phyloP scores from a whole-genome alignment of 345 rosid species.

The Abelmoschus esculentus region DNA sequence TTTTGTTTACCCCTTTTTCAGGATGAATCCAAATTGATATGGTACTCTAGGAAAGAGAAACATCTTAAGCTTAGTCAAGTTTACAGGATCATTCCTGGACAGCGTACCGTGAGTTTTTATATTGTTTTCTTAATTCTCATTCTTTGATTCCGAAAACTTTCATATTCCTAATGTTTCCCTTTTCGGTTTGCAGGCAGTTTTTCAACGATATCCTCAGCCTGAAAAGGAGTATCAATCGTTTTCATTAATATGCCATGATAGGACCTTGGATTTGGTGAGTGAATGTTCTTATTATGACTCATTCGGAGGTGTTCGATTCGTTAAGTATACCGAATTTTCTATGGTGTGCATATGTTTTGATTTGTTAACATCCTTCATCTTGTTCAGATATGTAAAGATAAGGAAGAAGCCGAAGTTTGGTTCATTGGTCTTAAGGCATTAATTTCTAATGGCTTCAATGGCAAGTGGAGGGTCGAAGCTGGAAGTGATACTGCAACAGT shows the following conservation, averaged over 20 bases:
- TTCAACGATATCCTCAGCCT: slow-evolving; percentile 90
- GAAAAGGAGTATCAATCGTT: slow-evolving; percentile 98
- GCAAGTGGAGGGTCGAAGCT: slow-evolving; percentile 50
- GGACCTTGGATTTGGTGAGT: slow-evolving; percentile 87
- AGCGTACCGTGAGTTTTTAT: slow-evolving; percentile 76
- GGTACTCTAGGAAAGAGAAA: slow-evolving; percentile 91
- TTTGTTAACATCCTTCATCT: slow-evolving; percentile 7
- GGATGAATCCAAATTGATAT: slow-evolving; percentile 83
- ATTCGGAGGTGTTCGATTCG: background rate
- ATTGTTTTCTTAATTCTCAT: background rate
- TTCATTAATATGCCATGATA: slow-evolving; percentile 73
- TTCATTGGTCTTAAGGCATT: slow-evolving; percentile 69
- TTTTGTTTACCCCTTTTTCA: slow-evolving; percentile 15
- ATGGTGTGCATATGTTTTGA: background rate
- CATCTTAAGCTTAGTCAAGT: slow-evolving; percentile 62
- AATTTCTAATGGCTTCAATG: slow-evolving; percentile 31
- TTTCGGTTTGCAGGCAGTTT: slow-evolving; percentile 54
- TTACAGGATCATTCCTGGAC: slow-evolving; percentile 76
- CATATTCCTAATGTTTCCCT: background rate
- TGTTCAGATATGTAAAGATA: slow-evolving; percentile 77
- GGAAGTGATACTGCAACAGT: slow-evolving; percentile 35
- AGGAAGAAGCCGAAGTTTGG: slow-evolving; percentile 97
- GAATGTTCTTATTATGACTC: background rate
- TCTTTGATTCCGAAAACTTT: slow-evolving; percentile 22
- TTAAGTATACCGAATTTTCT: background rate